A percentile compares a stretch with the other conserved stretches of the same genome.
Evolutionary conservation across 176 grass and related monocot genomes (phyloP).

Genomic region (Hordeum marinum): DNA sequence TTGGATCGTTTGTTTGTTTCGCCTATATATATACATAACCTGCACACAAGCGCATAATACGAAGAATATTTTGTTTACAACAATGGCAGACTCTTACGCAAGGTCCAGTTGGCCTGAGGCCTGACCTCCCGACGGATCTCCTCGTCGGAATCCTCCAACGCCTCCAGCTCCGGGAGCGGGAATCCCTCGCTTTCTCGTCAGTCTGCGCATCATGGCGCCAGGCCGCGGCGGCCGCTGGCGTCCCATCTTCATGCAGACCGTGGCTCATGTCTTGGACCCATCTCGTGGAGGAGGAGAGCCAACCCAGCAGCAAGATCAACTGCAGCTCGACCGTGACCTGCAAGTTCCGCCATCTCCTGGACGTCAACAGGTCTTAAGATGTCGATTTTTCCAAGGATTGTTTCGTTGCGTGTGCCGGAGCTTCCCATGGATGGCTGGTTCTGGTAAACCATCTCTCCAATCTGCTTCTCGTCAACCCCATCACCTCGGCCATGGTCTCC

Average conservation of each 20-base stretch:
- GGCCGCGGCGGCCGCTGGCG: not conserved
- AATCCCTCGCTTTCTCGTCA: conserved; percentile 5
- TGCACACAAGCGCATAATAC: no score
- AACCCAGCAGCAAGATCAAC: not conserved
- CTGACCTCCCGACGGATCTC: no score
- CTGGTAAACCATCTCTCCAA: not conserved
- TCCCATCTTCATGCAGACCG: not conserved
- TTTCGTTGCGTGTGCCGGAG: not conserved
- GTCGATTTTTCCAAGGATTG: conserved; percentile 6
- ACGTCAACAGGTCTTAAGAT: not conserved
- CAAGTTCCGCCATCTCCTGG: not conserved
- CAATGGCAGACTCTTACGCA: no score
- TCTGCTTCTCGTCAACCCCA: conserved; percentile 1
- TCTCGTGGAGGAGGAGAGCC: not conserved
- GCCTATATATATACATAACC: no score
- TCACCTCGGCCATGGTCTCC: not conserved
- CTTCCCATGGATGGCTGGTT: not conserved
- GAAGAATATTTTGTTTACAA: no score
- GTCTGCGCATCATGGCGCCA: not conserved
- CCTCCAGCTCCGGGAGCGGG: not conserved
- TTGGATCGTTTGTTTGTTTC: no score
- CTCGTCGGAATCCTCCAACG: no score
- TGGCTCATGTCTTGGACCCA: conserved; percentile 12
- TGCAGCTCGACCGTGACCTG: not conserved
- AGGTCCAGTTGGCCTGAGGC: no score